Base-by-base conservation (phyloP, 2,329 filamentous ascomycete genomes). In the Tolypocladium sp. region DNA sequence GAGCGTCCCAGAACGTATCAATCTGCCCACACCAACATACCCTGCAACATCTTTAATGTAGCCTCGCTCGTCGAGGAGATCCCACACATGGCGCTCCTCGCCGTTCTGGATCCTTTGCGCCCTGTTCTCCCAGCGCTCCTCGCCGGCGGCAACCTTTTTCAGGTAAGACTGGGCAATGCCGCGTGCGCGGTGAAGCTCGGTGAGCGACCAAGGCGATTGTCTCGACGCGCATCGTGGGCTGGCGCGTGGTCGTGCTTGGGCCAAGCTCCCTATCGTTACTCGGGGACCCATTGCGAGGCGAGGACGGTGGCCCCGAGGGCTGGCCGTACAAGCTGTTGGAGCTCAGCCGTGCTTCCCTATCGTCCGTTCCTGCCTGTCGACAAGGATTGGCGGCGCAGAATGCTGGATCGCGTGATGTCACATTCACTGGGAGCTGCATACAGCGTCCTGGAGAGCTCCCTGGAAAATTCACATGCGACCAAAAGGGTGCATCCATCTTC, bases 31-130 rank as follows among this genome's bases (percentile, higher is more conserved):
- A 72, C 74, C 42, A 40, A 70, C 81, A 64, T 77, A 91, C 88
- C 88, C 90, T 64, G 89, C 88, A 40, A 89, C 78, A 63, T 90
- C 84, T 67, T 92, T 90, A 62, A 93, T 77, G 63, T 84, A 86
- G 51, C 89, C 90, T 66, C 90, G 80, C 71, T 89, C 85, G 65
- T 90, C 83, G 15, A 94, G 77, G 22, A 87, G 66, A 57, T 84
- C 82, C 74, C 89, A 84, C 57, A 87, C 79, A 63, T 83, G 76
- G 52, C 75, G 75, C 55, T 71, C 59, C 64, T 82, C 73, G 52
- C 85, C 85, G 1, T 72, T 70, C 56, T 75, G 53, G 52, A 88
- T 85, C 60, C 69, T 66, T 41, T 72, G 60, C 3, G 82, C 82
- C 57, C 73, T 71, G 53, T 71, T 62, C 20, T 74, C 65, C 84